Percentiles rank a stretch among this genome's conserved stretches.
These are phyloP conservation scores for Nemophila menziesii DNA, from an alignment of 257 asterid species.

Conservation along the genomic window DNA sequence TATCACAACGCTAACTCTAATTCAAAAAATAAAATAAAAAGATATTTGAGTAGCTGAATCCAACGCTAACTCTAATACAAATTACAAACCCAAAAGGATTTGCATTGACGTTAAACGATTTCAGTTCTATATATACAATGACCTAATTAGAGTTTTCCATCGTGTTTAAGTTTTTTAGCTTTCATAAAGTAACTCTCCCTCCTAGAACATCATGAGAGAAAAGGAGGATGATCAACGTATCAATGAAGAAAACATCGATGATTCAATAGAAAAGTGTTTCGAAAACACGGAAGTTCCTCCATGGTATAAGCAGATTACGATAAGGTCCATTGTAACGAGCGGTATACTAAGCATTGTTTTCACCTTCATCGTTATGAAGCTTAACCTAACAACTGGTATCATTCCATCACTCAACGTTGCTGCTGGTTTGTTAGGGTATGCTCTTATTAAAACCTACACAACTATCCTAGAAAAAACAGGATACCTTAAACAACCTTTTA, in stretches of 20 bases:
- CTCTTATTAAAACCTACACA: slow-evolving; percentile 2
- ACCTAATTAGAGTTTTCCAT: no score
- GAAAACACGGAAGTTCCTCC: neutral
- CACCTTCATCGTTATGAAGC: slow-evolving; percentile 5
- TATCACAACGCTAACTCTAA: no score
- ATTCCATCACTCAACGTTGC: slow-evolving; percentile 10
- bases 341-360: neutral
- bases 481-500: slow-evolving; percentile 8
- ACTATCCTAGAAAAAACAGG: neutral
- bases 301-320: neutral
- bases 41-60: no score
- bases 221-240: neutral
- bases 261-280: neutral
- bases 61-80: no score
- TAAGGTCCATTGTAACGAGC: neutral
- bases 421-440: slow-evolving; percentile 7
- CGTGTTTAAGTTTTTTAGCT: no score
- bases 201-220: no score
- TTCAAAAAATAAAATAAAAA: no score
- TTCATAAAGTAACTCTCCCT: no score
- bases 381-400: slow-evolving; percentile 7
- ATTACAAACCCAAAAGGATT: no score
- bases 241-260: no score
- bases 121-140: no score
- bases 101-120: no score